Base-by-base conservation (phyloP, 139 green algal genomes). In the Protoeuglena noctilucae region DNA sequence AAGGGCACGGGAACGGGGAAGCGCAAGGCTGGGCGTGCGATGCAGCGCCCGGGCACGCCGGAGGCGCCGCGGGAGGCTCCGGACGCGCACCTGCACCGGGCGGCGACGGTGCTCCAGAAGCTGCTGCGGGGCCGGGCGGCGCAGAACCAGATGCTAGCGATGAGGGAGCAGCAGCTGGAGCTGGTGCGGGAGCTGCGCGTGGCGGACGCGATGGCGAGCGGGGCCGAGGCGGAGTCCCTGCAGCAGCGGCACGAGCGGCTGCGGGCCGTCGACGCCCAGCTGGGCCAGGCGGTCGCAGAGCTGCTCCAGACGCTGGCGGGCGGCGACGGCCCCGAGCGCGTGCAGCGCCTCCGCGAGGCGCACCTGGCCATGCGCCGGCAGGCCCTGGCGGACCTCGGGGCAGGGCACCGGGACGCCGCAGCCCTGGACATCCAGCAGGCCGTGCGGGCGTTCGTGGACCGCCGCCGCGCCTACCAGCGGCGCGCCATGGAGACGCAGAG, bases 61-160 rank as follows among this genome's bases (percentile, higher is more conserved):
- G 59, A 62, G 51, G 59, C 71, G 3, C 64, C 69, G 6, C 50
- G 17, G 27, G 34, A 18, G 12, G 28, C 29, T 3, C 19, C 40
- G 23, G 17, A 28, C 17, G 55, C 50, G 34, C 25, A 26, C 19
- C 21, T 34, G 53, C 26, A 26, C 40, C 66, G 66, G 2, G 75
- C 76, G 14, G 52, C 65, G 6, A 57, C 74, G 48, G 61, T 89
- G 65, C 72, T 89, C 58, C 81, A 90, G 71, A 67, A 79, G 12
- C 63, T 90, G 55, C 67, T 90, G 62, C 65, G 81, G 0, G 81
- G 81, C 6, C 73, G 81, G 4, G 81, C 81, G n/a, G 73, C 66
- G 21, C 81, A 90, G 75, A 85, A 79, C 54, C 31, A 64, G 7
- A 82, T 87, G 74, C 82, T 72, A 47, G 71, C 77, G 54, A 76